Percentiles rank a stretch among this genome's conserved stretches.
phyloP scores from a whole-genome alignment of 495 filamentous ascomycete species.

The Penicillium atrosanguineum region DNA sequence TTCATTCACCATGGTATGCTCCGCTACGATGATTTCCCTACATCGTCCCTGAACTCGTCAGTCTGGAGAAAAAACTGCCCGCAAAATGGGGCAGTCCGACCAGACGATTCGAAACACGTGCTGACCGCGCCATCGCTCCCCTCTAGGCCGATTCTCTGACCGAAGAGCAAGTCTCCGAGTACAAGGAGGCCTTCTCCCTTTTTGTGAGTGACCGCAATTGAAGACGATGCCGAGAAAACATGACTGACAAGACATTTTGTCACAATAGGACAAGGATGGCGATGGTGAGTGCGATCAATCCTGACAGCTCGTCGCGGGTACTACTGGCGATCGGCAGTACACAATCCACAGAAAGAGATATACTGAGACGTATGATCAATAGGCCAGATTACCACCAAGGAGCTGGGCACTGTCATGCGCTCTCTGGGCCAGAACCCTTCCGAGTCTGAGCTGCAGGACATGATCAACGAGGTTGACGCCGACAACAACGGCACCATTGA shows the following conservation, averaged over 20 bases:
- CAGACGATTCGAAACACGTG: slow-evolving; percentile 14
- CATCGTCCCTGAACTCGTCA: slow-evolving; percentile 2
- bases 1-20: slow-evolving; percentile 21
- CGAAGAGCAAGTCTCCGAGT: slow-evolving; percentile 99
- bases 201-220: slow-evolving; percentile 71
- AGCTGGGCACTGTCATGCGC: slow-evolving; percentile 98
- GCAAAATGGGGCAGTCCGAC: slow-evolving; percentile 39
- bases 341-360: not conserved
- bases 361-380: slow-evolving; percentile 1
- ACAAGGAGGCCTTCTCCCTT: slow-evolving; percentile 99
- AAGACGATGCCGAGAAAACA: slow-evolving; percentile 15
- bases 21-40: not conserved
- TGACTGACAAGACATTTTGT: slow-evolving; percentile 14
- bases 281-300: slow-evolving; percentile 77
- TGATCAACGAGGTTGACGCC: slow-evolving; percentile 99
- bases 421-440: slow-evolving; percentile 99
- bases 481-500: slow-evolving; percentile 99
- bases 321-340: not conserved
- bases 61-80: slow-evolving; percentile 21
- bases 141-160: slow-evolving; percentile 85
- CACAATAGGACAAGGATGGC: slow-evolving; percentile 92
- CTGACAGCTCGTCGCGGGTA: slow-evolving; percentile 5
- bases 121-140: slow-evolving; percentile 26
- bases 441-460: slow-evolving; percentile 97
- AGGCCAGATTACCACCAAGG: slow-evolving; percentile 99